Evolutionary conservation across 257 asterid species (phyloP), one percentile per base, ranked within the genome.

Genomic region (Craterostigma plantagineum): DNA sequence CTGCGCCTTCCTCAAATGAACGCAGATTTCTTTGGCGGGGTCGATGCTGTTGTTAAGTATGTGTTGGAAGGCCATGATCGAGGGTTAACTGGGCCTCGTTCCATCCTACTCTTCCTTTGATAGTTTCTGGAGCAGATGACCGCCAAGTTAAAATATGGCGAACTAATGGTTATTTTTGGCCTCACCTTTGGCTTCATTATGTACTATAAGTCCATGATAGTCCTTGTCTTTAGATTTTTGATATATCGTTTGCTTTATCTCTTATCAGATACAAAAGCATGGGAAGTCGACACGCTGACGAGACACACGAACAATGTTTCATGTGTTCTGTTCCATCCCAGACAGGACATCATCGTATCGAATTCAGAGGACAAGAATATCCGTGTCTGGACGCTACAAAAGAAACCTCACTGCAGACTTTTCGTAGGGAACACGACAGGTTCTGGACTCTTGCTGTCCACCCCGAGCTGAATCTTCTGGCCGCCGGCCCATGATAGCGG

Each of bases 401-500:
- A 59, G 67, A 95, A 60, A 90, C 99, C 35, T 93, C 95, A 47
- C 61, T 90, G 65, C 99, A 90, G 64, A 90, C 94, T 35, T 90
- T 90, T 52, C 80, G 95, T 11, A 63, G 99, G 68, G 99, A 90
- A 66, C 92, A 83, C 42, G 99, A 90, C 66, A 65, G 99, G 57
- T 90, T 90, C 64, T 90, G 99, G 99, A 83, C 77, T 67, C 93
- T 90, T 43, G 18, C 92, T 18, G 83, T 84, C 48, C 99, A 90
- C 52, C 99, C 99, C 13, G 99, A 90, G 75, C 74, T 83, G 92
- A 90, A 80, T 66, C 93, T 90, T 61, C 68, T 90, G 45, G 99
- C 99, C 36, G 95, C 95, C 43, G 99, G 99, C 49, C n/a, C 99
- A 90, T 55, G 99, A 90, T 48, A 83, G 92, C 57, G 99, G 99